Evolutionary conservation across 73 alveolate species (phyloP).

Genomic region (Paramecium sonneborni): DNA sequence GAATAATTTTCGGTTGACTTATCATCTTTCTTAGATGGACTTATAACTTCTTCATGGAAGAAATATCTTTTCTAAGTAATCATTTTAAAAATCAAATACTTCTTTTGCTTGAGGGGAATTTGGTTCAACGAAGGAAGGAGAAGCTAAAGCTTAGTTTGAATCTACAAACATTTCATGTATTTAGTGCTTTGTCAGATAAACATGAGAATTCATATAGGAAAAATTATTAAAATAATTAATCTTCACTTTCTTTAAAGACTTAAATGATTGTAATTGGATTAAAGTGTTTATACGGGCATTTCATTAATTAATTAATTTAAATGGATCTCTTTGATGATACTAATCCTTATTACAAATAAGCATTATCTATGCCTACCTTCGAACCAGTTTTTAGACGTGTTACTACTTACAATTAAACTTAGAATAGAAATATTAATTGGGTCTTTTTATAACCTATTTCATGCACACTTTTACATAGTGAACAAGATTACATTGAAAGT

Average conservation of each 20-base stretch:
- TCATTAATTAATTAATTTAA: background rate
- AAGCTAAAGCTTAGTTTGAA: background rate
- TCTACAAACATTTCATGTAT: slow-evolving; percentile 24
- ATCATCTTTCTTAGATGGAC: slow-evolving; percentile 31
- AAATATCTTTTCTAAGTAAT: background rate
- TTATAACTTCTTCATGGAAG: background rate
- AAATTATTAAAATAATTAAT: background rate
- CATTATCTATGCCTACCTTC: background rate
- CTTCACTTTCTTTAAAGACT: background rate
- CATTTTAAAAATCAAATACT: background rate
- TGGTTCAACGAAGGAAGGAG: slow-evolving; percentile 18
- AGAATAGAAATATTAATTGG: background rate
- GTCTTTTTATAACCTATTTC: background rate
- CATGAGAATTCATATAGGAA: slow-evolving; percentile 1
- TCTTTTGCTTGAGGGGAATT: background rate
- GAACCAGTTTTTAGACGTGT: background rate
- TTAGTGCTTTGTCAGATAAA: background rate
- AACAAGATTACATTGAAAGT: too few relatives aligned
- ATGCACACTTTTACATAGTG: too few relatives aligned
- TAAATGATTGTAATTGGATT: background rate
- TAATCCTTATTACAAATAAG: background rate
- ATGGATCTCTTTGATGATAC: background rate
- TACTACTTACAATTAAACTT: background rate
- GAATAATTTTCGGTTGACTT: slow-evolving; percentile 9
- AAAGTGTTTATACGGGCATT: background rate